Conservation (phyloP, 148 eudicot genomes). For the Tetragonia tetragonoides region DNA sequence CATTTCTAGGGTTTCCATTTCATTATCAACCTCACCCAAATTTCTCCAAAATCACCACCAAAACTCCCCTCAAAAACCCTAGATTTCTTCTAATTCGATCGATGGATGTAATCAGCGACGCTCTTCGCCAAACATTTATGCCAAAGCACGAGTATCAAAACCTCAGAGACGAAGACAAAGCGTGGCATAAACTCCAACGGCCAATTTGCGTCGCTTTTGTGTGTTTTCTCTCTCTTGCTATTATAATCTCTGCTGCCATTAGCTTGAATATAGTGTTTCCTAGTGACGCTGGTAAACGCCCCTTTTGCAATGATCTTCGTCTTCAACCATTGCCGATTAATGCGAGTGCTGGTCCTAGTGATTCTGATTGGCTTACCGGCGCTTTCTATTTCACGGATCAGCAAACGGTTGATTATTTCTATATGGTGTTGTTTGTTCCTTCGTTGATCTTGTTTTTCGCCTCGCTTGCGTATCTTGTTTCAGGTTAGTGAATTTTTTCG, state of each 20-base stretch:
- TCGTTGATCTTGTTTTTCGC: constrained; percentile 45
- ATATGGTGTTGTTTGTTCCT: constrained; percentile 78
- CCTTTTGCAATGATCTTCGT: constrained; percentile 54
- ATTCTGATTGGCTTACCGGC: constrained; percentile 49
- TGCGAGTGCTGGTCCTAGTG: constrained; percentile 28
- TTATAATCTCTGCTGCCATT: constrained; percentile 47
- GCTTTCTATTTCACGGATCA: constrained; percentile 87
- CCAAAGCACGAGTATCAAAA: constrained; percentile 83
- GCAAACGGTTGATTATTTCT: constrained; percentile 78
- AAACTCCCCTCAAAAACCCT: neutral
- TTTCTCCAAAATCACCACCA: neutral
- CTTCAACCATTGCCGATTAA: constrained; percentile 55
- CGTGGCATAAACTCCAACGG: constrained; percentile 50
- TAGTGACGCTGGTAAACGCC: constrained; percentile 42
- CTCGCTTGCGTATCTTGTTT: constrained; percentile 53
- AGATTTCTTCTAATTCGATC: neutral
- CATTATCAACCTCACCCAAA: neutral
- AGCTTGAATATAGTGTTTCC: constrained; percentile 80
- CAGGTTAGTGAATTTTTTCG: constrained; percentile 40
- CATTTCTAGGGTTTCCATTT: constrained; percentile 28
- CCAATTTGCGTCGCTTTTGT: constrained; percentile 35
- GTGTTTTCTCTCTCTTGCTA: constrained; percentile 36
- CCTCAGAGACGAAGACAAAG: constrained; percentile 77
- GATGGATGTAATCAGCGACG: constrained; percentile 60
- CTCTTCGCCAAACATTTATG: constrained; percentile 94